Conservation (phyloP, 345 rosid genomes). For the Fremontodendron californicum region DNA sequence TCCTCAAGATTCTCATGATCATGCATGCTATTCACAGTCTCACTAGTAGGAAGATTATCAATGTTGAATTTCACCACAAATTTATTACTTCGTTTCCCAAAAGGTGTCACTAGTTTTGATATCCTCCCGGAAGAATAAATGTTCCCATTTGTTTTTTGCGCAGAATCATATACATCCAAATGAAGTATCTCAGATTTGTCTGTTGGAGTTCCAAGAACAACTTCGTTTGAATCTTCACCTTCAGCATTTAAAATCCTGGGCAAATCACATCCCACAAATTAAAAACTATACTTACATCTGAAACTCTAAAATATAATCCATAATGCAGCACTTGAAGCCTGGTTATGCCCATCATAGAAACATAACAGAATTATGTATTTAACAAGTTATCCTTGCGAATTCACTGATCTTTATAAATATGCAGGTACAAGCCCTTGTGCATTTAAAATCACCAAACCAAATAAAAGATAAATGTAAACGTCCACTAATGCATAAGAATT, state of each 20-base stretch:
- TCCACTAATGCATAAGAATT: neutral
- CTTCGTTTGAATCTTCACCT: slow-evolving; percentile 52
- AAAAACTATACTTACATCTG: neutral
- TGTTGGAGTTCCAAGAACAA: slow-evolving; percentile 54
- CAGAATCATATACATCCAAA: slow-evolving; percentile 46
- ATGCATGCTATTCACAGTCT: slow-evolving; percentile 31
- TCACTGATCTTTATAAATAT: neutral
- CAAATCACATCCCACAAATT: neutral
- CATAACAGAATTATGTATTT: neutral
- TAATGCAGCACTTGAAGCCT: neutral
- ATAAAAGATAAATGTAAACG: neutral
- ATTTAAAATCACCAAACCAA: neutral
- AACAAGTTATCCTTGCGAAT: neutral
- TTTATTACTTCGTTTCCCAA: slow-evolving; percentile 63
- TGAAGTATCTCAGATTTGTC: slow-evolving; percentile 35
- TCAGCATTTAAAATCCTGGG: slow-evolving; percentile 64
- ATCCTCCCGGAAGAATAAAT: slow-evolving; percentile 62
- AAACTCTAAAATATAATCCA: neutral
- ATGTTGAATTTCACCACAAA: slow-evolving; percentile 61
- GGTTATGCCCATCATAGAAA: neutral
- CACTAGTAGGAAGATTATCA: slow-evolving; percentile 35
- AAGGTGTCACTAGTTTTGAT: slow-evolving; percentile 65
- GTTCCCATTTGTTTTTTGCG: slow-evolving; percentile 35
- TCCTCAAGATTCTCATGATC: slow-evolving; percentile 49
- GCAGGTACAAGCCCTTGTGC: neutral